Evolutionary conservation across 805 yeast species (phyloP).

Genomic region (Spathaspora gorwiae): DNA sequence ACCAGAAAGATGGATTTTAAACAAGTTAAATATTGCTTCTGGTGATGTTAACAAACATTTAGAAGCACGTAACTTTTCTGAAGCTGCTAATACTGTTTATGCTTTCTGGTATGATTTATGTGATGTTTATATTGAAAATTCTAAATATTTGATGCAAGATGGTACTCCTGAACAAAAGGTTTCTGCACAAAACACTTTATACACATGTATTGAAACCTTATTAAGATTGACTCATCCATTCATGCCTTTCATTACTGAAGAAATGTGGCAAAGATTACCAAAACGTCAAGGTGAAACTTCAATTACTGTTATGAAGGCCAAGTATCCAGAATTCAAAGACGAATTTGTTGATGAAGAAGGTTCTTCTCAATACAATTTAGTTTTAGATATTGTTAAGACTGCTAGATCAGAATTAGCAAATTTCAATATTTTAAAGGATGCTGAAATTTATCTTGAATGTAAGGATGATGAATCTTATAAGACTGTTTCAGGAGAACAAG

Average conservation of each 20-base stretch:
- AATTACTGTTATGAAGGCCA: slow-evolving; percentile 70
- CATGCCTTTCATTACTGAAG: slow-evolving; percentile 97
- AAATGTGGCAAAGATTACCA: slow-evolving; percentile 98
- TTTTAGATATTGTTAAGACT: slow-evolving; percentile 80
- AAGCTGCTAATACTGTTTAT: slow-evolving; percentile 81
- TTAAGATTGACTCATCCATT: slow-evolving; percentile 92
- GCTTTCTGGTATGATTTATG: slow-evolving; percentile 95
- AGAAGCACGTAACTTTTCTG: slow-evolving; percentile 85
- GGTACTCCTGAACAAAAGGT: slow-evolving; percentile 80
- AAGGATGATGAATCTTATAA: slow-evolving; percentile 45
- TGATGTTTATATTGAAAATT: slow-evolving; percentile 97
- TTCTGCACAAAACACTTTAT: slow-evolving; percentile 91
- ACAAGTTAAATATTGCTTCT: slow-evolving; percentile 71
- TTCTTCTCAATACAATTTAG: slow-evolving; percentile 72
- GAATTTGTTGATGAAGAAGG: slow-evolving; percentile 64
- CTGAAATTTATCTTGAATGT: slow-evolving; percentile 72
- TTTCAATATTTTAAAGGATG: slow-evolving; percentile 83
- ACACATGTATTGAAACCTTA: slow-evolving; percentile 89
- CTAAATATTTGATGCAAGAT: slow-evolving; percentile 86
- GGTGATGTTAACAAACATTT: slow-evolving; percentile 59
- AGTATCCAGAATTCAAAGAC: slow-evolving; percentile 64
- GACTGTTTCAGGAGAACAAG: slow-evolving; percentile 62
- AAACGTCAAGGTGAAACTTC: slow-evolving; percentile 70
- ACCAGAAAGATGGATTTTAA: slow-evolving; percentile 96
- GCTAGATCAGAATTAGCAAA: slow-evolving; percentile 91